Evolutionary conservation across 192 early-diverging fungal genomes (phyloP).

Genomic region (Gaertneriomyces sp.): DNA sequence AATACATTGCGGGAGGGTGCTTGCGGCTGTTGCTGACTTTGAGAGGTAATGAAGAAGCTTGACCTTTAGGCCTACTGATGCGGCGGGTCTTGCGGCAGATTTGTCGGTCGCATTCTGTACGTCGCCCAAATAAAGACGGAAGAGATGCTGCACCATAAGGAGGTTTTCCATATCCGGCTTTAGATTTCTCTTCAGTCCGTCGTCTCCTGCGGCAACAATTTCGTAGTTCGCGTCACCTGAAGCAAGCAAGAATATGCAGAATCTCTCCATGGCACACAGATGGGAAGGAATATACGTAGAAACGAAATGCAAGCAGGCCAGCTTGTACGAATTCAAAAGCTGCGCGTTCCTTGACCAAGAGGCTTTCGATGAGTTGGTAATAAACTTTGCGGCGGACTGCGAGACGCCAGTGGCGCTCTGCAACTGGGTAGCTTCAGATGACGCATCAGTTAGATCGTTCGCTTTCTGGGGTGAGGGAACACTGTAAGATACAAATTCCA

Average conservation of each 20-base stretch:
- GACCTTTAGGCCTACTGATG: constrained; percentile 55
- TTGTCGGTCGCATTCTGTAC: not conserved
- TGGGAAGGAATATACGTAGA: constrained; percentile 23
- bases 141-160: too few relatives aligned
- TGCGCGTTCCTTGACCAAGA: constrained; percentile 50
- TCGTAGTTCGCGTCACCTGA: constrained; percentile 71
- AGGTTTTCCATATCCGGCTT: constrained; percentile 69
- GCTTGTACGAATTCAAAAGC: not conserved
- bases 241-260: constrained; percentile 55
- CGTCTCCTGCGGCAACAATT: constrained; percentile 68
- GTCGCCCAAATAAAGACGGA: not conserved
- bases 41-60: constrained; percentile 59
- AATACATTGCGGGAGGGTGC: constrained; percentile 63
- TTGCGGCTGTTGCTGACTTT: constrained; percentile 66
- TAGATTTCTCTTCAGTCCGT: constrained; percentile 67
- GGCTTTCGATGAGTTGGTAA: constrained; percentile 75
- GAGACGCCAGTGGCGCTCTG: too few relatives aligned
- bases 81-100: constrained; percentile 24
- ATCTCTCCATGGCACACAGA: constrained; percentile 54
- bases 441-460: not conserved
- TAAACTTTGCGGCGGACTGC: constrained; percentile 40
- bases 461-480: constrained; percentile 33
- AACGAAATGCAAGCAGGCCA: too few relatives aligned
- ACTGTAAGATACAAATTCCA: constrained; percentile 66
- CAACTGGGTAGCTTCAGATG: not conserved